These are phyloP conservation scores for Colletotrichum chlorophyti DNA, from an alignment of 2,329 filamentous ascomycete species.

Conservation along the genomic window DNA sequence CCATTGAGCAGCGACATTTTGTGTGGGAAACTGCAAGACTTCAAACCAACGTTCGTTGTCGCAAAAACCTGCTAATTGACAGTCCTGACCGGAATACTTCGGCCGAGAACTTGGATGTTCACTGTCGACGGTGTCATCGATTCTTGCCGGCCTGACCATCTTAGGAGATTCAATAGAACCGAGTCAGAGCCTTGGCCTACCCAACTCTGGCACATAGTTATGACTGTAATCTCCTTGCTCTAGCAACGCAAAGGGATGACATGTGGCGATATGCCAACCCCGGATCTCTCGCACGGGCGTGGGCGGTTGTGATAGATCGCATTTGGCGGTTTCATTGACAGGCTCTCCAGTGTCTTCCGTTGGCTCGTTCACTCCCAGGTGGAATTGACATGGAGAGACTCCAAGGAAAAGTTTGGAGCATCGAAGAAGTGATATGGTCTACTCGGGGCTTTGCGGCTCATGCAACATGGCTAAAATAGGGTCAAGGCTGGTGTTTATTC, in stretches of 20 bases:
- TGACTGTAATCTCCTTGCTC: slow-evolving; percentile 6
- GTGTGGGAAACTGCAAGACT: neutral
- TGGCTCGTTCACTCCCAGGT: slow-evolving; percentile 15
- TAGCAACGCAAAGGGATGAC: neutral
- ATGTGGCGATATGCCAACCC: neutral
- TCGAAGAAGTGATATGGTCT: slow-evolving; percentile 9
- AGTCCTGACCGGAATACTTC: no score
- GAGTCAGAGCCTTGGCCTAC: neutral
- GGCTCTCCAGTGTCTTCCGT: neutral
- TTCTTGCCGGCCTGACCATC: no score
- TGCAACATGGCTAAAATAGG: slow-evolving; percentile 1
- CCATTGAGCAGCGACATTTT: no score
- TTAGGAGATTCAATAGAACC: no score
- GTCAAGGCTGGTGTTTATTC: neutral
- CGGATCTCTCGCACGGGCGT: slow-evolving; percentile 9
- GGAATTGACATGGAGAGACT: neutral
- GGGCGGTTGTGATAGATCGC: slow-evolving; percentile 12
- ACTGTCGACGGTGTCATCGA: no score
- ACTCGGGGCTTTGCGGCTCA: slow-evolving; percentile 16
- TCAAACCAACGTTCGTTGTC: no score
- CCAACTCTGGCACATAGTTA: neutral
- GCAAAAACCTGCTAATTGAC: no score
- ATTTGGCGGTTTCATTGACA: slow-evolving; percentile 9
- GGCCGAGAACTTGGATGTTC: no score
- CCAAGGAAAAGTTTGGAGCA: neutral